A percentile compares a stretch with the other conserved stretches of the same genome.
Conservation (phyloP, 179 eudicot genomes). For the Beta lomatogona region DNA sequence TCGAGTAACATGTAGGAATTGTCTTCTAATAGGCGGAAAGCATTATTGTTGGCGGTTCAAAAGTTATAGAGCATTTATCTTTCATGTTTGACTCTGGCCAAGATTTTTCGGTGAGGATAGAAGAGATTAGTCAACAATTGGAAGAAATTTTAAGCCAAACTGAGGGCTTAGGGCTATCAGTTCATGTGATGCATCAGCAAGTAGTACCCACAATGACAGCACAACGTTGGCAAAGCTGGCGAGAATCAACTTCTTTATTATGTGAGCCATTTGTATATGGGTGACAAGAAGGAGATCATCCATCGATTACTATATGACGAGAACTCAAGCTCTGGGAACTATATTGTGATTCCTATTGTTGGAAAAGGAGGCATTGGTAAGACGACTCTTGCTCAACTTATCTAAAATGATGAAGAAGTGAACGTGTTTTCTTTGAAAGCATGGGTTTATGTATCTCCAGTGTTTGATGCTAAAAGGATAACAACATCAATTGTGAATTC, state of each 20-base stretch:
- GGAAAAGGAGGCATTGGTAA: constrained; percentile 25
- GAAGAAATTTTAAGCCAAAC: constrained; percentile 9
- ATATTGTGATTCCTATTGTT: constrained; percentile 13
- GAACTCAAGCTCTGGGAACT: not conserved
- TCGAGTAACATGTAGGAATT: not conserved
- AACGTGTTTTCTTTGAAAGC: constrained; percentile 2
- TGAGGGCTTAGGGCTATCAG: constrained; percentile 5
- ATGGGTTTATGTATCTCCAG: constrained; percentile 20
- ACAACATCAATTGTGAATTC: constrained; percentile 11
- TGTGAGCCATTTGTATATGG: constrained; percentile 23
- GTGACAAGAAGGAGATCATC: constrained; percentile 10
- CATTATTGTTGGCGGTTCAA: constrained; percentile 5
- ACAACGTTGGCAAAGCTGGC: not conserved
- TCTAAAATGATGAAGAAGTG: constrained; percentile 12
- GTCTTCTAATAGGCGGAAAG: constrained; percentile 8
- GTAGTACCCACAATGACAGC: not conserved
- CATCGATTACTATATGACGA: not conserved
- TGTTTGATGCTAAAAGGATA: constrained; percentile 18
- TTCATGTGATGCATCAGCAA: constrained; percentile 7
- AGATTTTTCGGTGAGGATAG: constrained; percentile 8
- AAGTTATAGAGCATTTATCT: constrained; percentile 1
- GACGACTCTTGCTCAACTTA: constrained; percentile 21
- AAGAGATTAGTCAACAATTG: constrained; percentile 4
- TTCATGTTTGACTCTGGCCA: not conserved
- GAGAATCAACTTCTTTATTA: constrained; percentile 13